Evolutionary conservation across 768 basidiomycete species (phyloP).

Genomic region (Auriscalpium microsporum): DNA sequence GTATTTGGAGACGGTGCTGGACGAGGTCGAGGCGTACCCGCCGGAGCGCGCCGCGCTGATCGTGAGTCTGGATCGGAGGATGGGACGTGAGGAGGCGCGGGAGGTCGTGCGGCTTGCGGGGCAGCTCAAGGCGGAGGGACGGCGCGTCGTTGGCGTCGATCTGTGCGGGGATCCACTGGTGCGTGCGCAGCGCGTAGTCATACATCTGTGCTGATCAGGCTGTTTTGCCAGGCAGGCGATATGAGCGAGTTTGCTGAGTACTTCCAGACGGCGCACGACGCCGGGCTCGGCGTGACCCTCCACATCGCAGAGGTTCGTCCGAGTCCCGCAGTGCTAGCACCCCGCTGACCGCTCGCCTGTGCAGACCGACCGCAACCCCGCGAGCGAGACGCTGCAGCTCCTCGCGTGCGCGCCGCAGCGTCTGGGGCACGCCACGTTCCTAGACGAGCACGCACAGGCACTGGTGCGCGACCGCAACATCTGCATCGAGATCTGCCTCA

Average conservation of each 20-base stretch:
- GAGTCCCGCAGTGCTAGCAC: neutral
- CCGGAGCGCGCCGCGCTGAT: conserved; percentile 48
- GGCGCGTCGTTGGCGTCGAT: conserved; percentile 70
- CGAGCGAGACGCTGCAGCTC: conserved; percentile 50
- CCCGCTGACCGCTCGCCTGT: neutral
- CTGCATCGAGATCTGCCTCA: conserved; percentile 75
- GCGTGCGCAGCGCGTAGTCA: conserved; percentile 1
- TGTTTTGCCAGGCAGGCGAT: conserved; percentile 38
- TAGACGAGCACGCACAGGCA: conserved; percentile 49
- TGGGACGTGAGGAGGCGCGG: conserved; percentile 39
- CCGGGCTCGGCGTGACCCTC: conserved; percentile 64
- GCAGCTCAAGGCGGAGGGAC: conserved; percentile 43
- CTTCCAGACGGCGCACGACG: conserved; percentile 46
- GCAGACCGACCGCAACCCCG: conserved; percentile 40
- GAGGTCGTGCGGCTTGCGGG: conserved; percentile 56
- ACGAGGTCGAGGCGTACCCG: conserved; percentile 52
- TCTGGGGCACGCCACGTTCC: conserved; percentile 76
- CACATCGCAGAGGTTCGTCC: conserved; percentile 74
- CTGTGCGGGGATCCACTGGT: conserved; percentile 67
- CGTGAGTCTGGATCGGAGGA: conserved; percentile 69
- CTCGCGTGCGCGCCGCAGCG: conserved; percentile 58
- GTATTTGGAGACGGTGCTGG: conserved; percentile 62
- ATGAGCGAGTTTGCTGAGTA: conserved; percentile 41
- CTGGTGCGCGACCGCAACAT: conserved; percentile 47
- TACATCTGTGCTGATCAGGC: neutral